Evolutionary conservation across 2,329 filamentous ascomycete genomes (phyloP).

Genomic region (Parascedosporium putredinis): DNA sequence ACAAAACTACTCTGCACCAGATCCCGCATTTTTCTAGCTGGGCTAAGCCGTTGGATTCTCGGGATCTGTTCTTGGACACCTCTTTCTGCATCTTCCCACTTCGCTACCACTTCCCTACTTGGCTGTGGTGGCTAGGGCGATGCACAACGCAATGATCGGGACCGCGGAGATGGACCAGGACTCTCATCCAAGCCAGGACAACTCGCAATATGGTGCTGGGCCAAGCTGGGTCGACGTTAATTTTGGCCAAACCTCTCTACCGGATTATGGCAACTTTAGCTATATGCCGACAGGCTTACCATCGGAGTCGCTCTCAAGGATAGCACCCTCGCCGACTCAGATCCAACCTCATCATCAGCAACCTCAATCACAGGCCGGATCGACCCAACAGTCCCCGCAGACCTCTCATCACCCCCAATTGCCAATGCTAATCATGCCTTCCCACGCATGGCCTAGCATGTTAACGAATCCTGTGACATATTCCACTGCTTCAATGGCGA

Average conservation of each 20-base stretch:
- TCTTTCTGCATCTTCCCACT: too few species aligned
- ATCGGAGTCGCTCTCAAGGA: constrained; percentile 37
- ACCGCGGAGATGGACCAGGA: constrained; percentile 36
- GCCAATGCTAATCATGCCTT: constrained; percentile 62
- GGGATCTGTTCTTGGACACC: too few species aligned
- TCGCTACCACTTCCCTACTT: too few species aligned
- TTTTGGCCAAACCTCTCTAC: constrained; percentile 56
- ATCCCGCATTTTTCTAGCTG: too few species aligned
- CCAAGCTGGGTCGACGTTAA: constrained; percentile 44
- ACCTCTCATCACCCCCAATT: constrained; percentile 37
- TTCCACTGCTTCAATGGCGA: constrained; percentile 45
- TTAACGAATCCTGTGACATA: constrained; percentile 61
- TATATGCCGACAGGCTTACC: constrained; percentile 47
- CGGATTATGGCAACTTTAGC: constrained; percentile 52
- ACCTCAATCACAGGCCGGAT: constrained; percentile 14
- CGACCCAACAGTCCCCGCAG: constrained; percentile 28
- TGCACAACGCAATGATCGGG: constrained; percentile 35
- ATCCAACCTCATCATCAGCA: constrained; percentile 34
- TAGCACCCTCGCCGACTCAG: constrained; percentile 50
- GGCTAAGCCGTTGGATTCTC: too few species aligned
- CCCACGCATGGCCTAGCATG: constrained; percentile 70
- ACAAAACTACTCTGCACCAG: too few species aligned
- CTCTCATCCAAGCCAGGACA: constrained; percentile 32
- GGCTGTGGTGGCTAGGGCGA: too few species aligned
- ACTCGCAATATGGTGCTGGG: constrained; percentile 30